Evolutionary conservation across 176 grass and related monocot species (phyloP), one percentile per base, ranked within the genome.

Genomic region (Olyra latifolia): DNA sequence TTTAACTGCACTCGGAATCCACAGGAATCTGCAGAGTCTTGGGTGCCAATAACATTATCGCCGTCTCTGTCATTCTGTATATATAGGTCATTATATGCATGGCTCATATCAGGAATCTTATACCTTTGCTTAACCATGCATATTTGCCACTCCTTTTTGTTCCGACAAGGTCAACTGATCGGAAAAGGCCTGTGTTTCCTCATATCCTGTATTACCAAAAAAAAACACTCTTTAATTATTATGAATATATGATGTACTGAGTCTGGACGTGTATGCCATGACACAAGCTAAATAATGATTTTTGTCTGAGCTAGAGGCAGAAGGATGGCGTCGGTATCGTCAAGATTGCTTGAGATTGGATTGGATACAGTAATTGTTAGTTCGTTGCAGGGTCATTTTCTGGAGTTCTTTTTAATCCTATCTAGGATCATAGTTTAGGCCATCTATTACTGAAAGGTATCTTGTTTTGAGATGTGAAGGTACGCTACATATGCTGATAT

Each of bases 1-100:
- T 80, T 82, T 85, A 89, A 82, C 88, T 67, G 78, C 64, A 77
- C 63, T 61, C 53, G 22, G 82, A 64, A 86, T 78, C 78, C 48
- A 19, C 64, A 77, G 66, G 83, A 86, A 85, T 89, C 72, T 85
- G 65, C 57, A 48, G 7, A 6, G 47, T 61, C 75, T 49, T 69
- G 61, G 55, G 59, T 75, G 64, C 63, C 68, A 74, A 72, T 69
- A 80, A 72, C 60, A 81, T 42, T 77, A 7, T 35, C 47, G 30
- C 12, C 10, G 83, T 85, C 87, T 28, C 72, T 69, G 13, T 77
- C 87, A 23, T 22, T 8, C 48, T 82, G 49, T 77, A 52, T 70
- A 61, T 78, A 35, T 35, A 35, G 32, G 59, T 15, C 66, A 52
- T 69, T 80, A 7, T n/a, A 52, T 70, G 77, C 78, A 75, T 72